Conservation (phyloP, 768 basidiomycete species). For the Gloeostereum incarnatum region DNA sequence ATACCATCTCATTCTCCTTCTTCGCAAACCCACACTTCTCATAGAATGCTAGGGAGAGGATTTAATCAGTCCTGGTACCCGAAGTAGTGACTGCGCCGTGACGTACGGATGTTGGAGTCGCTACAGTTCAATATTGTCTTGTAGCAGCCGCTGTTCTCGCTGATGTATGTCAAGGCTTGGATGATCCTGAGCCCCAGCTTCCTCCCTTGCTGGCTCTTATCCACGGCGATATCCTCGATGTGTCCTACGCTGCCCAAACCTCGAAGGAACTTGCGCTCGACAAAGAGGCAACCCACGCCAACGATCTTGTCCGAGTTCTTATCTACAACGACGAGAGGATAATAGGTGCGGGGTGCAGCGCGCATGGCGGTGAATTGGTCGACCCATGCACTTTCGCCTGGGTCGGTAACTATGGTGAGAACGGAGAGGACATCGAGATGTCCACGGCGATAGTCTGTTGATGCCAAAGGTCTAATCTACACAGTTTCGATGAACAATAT, state of each 20-base stretch:
- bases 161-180: slow-evolving; percentile 75
- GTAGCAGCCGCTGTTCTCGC: slow-evolving; percentile 76
- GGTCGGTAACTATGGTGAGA: slow-evolving; percentile 61
- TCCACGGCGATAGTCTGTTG: slow-evolving; percentile 72
- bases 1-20: slow-evolving; percentile 92
- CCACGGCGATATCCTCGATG: slow-evolving; percentile 96
- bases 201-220: slow-evolving; percentile 81
- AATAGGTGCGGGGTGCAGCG: slow-evolving; percentile 56
- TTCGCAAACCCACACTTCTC: slow-evolving; percentile 89
- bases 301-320: slow-evolving; percentile 70
- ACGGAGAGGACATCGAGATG: slow-evolving; percentile 79
- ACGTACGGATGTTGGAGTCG: slow-evolving; percentile 85
- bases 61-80: slow-evolving; percentile 3
- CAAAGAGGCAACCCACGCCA: slow-evolving; percentile 72
- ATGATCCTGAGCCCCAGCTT: slow-evolving; percentile 87
- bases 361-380: slow-evolving; percentile 59
- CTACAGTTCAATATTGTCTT: slow-evolving; percentile 98
- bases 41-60: slow-evolving; percentile 69
- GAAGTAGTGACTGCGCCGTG: slow-evolving; percentile 1
- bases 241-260: slow-evolving; percentile 85
- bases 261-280: slow-evolving; percentile 93
- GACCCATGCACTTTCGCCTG: slow-evolving; percentile 58
- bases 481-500: neutral
- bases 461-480: slow-evolving; percentile 85
- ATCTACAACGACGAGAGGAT: slow-evolving; percentile 76